phyloP scores from a whole-genome alignment of 2,329 filamentous ascomycete genomes.

The Penicillium nordicum region DNA sequence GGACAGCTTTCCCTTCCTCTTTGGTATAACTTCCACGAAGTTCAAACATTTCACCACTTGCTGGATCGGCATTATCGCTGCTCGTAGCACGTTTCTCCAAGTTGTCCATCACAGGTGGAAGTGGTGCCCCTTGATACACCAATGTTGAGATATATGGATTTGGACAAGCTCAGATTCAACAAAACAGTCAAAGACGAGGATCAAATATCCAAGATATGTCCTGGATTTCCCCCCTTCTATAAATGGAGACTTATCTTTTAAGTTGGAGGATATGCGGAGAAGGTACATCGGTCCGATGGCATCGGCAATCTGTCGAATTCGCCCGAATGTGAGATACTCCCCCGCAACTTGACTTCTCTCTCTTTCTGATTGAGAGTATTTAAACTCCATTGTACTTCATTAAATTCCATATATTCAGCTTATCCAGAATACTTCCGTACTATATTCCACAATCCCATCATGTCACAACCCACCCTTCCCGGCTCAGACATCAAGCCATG shows the following conservation, averaged over 20 bases:
- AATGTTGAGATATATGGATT: not conserved
- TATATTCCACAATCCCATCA: not conserved
- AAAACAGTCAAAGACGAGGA: not conserved
- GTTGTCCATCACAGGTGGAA: not conserved
- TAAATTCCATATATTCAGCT: not conserved
- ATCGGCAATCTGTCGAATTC: constrained; percentile 14
- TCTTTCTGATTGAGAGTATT: not conserved
- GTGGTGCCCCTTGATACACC: not conserved
- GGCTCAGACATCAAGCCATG: constrained; percentile 26
- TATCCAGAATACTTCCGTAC: not conserved
- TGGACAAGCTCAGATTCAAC: no score
- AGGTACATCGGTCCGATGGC: constrained; percentile 11
- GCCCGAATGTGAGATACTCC: constrained; percentile 3
- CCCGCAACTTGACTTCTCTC: not conserved
- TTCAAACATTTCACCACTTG: constrained; percentile 7
- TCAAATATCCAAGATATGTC: not conserved
- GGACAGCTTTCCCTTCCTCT: constrained; percentile 17
- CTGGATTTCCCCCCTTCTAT: not conserved
- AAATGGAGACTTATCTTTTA: not conserved
- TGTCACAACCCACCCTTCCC: constrained; percentile 10
- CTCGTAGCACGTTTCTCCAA: not conserved
- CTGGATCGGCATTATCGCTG: constrained; percentile 5
- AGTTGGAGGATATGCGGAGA: constrained; percentile 5
- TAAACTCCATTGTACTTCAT: not conserved
- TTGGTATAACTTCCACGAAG: constrained; percentile 7